Evolutionary conservation across 495 filamentous ascomycete species (phyloP), one percentile per base, ranked within the genome.

Genomic region (Hypoxylon lenormandii): DNA sequence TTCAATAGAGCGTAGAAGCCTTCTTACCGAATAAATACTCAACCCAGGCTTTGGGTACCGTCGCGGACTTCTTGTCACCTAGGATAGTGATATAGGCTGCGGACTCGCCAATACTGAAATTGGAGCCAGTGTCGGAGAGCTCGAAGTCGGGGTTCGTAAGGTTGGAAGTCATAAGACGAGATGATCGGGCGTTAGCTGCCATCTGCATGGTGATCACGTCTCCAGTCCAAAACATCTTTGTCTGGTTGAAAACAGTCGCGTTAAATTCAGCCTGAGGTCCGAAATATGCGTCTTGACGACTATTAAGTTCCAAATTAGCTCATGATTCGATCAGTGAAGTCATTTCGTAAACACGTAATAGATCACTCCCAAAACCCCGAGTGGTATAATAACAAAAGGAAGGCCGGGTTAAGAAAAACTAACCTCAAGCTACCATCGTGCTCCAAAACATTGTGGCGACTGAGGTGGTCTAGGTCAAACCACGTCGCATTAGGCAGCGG

Each of bases 381-480:
- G 18, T n/a, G n/a, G 26, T n/a, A 30, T n/a, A 49, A 15, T 54
- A 13, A 18, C 15, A 6, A 13, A 23, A 3, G 16, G 2, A 26
- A 22, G n/a, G 53, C 11, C 18, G 38, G 23, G 43, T 7, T 7
- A 47, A 47, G 23, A 26, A 26, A 26, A 4, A 75, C 71, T 30
- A 51, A 84, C 83, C 81, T 84, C 28, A 86, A 60, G 57, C 82
- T 84, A 5, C 74, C 83, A 68, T 86, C 84, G 48, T 85, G 83
- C 55, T 86, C 84, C 2, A 85, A 70, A 33, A 84, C 64, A 46
- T 84, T 80, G 56, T 84, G 81, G 13, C 76, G 70, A 59, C 78
- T 70, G 15, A 86, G 80, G 18, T 82, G 67, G 64, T 84, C 72
- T 23, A 87, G 76, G 5, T 78, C 76, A 68, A 86, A 85, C 10